Percentiles rank a stretch among this genome's conserved stretches.
Conservation (phyloP, 306 rosid genomes). For the Calophaca sinica region DNA sequence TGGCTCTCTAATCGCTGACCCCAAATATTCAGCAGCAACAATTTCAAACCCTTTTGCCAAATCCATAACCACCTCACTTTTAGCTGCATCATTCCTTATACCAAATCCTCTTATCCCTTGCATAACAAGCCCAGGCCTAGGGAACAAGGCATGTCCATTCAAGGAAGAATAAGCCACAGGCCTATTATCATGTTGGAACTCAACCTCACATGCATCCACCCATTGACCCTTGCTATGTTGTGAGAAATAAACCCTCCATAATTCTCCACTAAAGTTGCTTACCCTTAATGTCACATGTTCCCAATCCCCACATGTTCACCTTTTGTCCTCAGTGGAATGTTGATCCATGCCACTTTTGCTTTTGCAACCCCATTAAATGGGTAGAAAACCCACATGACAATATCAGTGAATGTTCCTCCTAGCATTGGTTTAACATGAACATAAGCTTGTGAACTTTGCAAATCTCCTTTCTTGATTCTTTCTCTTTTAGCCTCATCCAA, state of each 20-base stretch:
- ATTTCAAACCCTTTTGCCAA: constrained; percentile 48
- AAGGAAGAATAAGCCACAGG: constrained; percentile 66
- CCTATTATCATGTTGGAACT: constrained; percentile 59
- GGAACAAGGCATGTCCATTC: constrained; percentile 68
- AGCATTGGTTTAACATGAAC: constrained; percentile 75
- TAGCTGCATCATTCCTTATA: constrained; percentile 67
- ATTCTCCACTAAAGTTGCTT: constrained; percentile 74
- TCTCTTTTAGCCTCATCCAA: constrained; percentile 48
- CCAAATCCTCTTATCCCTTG: constrained; percentile 68
- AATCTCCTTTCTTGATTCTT: constrained; percentile 64
- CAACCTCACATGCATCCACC: constrained; percentile 67
- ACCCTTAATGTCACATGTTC: constrained; percentile 79
- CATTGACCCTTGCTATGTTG: constrained; percentile 77
- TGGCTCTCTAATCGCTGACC: constrained; percentile 53
- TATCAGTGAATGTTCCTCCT: constrained; percentile 75
- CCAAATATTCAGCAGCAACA: constrained; percentile 63
- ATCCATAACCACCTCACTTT: constrained; percentile 58
- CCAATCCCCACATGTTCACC: constrained; percentile 85
- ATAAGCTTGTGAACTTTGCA: constrained; percentile 54
- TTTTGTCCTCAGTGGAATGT: constrained; percentile 59
- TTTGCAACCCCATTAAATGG: constrained; percentile 79
- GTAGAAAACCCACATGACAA: constrained; percentile 76
- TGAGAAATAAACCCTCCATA: constrained; percentile 64
- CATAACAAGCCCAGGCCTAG: constrained; percentile 67
- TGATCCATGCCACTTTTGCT: constrained; percentile 57